Percentiles rank a stretch among this genome's conserved stretches.
Conservation (phyloP, 345 rosid genomes). For the Fremontodendron californicum region DNA sequence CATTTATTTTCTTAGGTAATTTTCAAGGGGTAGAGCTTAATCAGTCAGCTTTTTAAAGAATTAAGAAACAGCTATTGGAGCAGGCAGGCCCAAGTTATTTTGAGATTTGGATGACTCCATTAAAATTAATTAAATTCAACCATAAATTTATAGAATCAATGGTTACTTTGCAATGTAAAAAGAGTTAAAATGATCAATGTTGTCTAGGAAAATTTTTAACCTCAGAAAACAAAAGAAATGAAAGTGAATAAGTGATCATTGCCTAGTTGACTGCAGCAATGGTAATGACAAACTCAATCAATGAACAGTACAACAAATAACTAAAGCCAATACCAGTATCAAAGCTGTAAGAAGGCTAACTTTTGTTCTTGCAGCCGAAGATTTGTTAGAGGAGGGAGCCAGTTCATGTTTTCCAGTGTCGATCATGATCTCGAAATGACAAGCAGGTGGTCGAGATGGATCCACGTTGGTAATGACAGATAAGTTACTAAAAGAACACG, state of each 20-base stretch:
- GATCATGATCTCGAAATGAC: conserved; percentile 63
- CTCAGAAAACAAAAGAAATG: neutral
- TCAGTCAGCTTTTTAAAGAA: no score
- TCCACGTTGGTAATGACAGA: conserved; percentile 39
- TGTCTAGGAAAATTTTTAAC: neutral
- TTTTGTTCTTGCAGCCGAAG: conserved; percentile 16
- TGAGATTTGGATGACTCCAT: neutral
- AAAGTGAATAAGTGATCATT: neutral
- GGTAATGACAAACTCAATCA: conserved; percentile 11
- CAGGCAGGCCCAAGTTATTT: neutral
- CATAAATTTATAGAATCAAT: neutral
- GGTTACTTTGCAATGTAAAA: neutral
- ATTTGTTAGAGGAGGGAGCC: conserved; percentile 12
- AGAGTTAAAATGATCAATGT: neutral
- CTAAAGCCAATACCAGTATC: conserved; percentile 5
- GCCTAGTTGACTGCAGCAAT: neutral
- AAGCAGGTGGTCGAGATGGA: conserved; percentile 47
- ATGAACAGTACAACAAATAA: neutral
- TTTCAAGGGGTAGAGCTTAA: no score
- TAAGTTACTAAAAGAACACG: conserved; percentile 43
- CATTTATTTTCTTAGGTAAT: no score
- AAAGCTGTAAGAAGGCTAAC: conserved; percentile 7
- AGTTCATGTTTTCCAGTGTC: conserved; percentile 38
- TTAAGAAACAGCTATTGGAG: neutral
- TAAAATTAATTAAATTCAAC: neutral